Percentiles rank a stretch among this genome's conserved stretches.
Conservation (phyloP, 2,329 filamentous ascomycete species). For the Ophiostoma pallidulum region DNA sequence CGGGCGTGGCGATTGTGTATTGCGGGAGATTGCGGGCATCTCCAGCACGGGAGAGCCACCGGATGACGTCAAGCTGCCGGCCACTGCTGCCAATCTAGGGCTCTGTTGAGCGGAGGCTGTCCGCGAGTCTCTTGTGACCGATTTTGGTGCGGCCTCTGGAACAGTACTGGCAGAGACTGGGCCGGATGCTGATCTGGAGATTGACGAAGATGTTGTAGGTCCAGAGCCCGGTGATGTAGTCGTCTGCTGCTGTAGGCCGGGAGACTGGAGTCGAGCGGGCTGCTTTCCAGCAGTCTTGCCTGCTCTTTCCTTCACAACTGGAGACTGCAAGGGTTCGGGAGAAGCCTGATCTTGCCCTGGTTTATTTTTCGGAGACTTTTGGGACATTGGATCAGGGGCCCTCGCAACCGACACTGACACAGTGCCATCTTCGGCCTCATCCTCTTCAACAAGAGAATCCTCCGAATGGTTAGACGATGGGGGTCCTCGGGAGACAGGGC, state of each 20-base stretch:
- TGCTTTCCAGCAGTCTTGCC: constrained; percentile 42
- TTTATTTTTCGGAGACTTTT: neutral
- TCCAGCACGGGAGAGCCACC: constrained; percentile 5
- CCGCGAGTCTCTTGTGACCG: neutral
- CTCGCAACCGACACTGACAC: neutral
- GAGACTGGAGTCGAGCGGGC: constrained; percentile 22
- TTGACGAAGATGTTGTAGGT: neutral
- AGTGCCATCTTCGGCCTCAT: neutral
- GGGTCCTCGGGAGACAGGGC: constrained; percentile 15
- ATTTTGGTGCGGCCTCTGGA: neutral
- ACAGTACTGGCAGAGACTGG: neutral
- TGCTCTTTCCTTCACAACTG: constrained; percentile 29
- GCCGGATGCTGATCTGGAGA: neutral
- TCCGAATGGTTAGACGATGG: neutral
- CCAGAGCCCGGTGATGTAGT: constrained; percentile 5
- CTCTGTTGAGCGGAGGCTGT: neutral
- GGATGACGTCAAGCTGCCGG: constrained; percentile 8
- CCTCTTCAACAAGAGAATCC: constrained; percentile 5
- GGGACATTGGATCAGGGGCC: neutral
- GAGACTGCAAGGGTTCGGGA: constrained; percentile 7
- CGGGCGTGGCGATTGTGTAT: neutral
- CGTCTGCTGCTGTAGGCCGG: constrained; percentile 7
- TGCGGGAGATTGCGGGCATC: constrained; percentile 6
- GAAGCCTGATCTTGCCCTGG: neutral
- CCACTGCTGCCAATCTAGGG: neutral